Percentiles rank a stretch among this genome's conserved stretches.
Conservation (phyloP, 176 grass and related monocot species). For the Poa annua region DNA sequence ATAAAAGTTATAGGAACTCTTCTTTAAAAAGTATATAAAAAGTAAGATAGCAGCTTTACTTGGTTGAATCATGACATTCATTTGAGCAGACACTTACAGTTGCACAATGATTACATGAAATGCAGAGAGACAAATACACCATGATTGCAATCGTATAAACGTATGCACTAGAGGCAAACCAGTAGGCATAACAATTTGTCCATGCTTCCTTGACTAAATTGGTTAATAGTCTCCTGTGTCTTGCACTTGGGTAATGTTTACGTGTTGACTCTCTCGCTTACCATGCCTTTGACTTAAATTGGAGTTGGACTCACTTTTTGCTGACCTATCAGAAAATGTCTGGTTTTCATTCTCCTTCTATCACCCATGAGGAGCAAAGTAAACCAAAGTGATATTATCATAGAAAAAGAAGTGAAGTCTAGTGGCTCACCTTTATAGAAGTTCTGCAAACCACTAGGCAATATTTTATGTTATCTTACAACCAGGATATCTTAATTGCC, state of each 20-base stretch:
- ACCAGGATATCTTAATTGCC: conserved; percentile 8
- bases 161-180: not conserved
- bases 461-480: conserved; percentile 21
- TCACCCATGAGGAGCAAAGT: not conserved
- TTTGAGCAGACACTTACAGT: conserved; percentile 27
- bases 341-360: conserved; percentile 16
- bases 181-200: not conserved
- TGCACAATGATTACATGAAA: conserved; percentile 28
- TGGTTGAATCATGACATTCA: not conserved
- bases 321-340: not conserved
- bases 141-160: not conserved
- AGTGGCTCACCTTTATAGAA: not conserved
- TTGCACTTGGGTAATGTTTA: not conserved
- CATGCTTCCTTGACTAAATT: not conserved
- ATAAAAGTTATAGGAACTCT: not conserved
- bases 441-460: conserved; percentile 3
- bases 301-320: conserved; percentile 12
- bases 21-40: not conserved
- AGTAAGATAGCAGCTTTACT: not conserved
- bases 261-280: not conserved
- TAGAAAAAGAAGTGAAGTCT: conserved; percentile 26
- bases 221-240: not conserved
- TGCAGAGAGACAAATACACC: conserved; percentile 5
- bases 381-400: not conserved
- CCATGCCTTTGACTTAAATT: not conserved